A percentile compares a stretch with the other conserved stretches of the same genome.
phyloP scores from a whole-genome alignment of 176 grass and related monocot species.

The Triticum monococcum region DNA sequence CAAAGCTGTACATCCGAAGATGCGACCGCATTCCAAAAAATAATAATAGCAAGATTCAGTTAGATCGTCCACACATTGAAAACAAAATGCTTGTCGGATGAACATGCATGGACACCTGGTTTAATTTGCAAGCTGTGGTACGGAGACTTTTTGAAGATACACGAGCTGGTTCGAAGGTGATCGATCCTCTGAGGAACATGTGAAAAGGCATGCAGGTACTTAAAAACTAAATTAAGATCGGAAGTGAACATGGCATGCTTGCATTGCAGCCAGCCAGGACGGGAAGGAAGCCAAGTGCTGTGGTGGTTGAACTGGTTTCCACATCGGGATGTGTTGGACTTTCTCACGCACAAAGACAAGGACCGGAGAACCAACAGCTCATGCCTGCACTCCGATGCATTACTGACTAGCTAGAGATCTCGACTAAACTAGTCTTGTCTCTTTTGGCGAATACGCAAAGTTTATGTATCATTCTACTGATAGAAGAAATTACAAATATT shows the following conservation, averaged over 20 bases:
- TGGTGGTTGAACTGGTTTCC: conserved; percentile 28
- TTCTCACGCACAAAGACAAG: neutral
- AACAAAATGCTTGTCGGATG: neutral
- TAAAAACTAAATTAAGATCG: neutral
- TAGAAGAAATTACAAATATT: too few relatives aligned
- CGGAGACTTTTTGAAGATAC: neutral
- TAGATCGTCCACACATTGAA: too few relatives aligned
- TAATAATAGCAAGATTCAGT: too few relatives aligned
- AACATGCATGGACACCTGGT: neutral
- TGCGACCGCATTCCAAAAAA: too few relatives aligned
- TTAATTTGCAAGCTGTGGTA: neutral
- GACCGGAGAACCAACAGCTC: neutral
- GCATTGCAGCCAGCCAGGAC: neutral
- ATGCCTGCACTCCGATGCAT: neutral
- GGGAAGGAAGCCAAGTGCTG: neutral
- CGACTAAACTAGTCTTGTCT: too few relatives aligned
- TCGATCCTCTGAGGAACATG: neutral
- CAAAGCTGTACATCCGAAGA: too few relatives aligned
- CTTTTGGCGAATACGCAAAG: too few relatives aligned
- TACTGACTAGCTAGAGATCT: too few relatives aligned
- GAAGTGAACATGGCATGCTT: neutral
- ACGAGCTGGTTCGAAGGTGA: neutral
- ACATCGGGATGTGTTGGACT: neutral
- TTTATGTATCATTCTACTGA: too few relatives aligned
- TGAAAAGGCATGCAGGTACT: neutral